Base-by-base conservation (phyloP, 495 filamentous ascomycete species). In the Hypoxylon perforatum region DNA sequence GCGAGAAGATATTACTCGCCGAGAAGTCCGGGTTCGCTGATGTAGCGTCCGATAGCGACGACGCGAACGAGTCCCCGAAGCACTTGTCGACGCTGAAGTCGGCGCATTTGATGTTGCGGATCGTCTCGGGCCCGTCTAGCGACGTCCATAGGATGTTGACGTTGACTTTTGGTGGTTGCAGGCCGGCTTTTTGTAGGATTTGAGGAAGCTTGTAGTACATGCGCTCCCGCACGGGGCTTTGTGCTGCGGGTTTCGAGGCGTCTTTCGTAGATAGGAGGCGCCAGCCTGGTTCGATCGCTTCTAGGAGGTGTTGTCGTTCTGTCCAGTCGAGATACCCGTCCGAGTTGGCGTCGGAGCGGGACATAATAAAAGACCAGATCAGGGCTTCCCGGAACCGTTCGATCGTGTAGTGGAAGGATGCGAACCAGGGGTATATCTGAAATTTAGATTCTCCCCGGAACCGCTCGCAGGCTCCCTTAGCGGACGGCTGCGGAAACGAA, bases 371-470 rank as follows among this genome's bases (percentile, higher is more conserved):
- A 54, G 77, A 80, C 78, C 78, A 81, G 2, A 81, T 64, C 17
- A 81, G 59, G 8, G 73, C 78, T 61, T 81, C 78, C 4, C 78
- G 63, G 60, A 79, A 77, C 17, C 78, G 50, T 56, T 81, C 78
- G 57, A 81, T 81, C 45, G 74, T 78, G 58, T 81, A 81, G 60
- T 81, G 78, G 57, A 81, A 80, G 17, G 67, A 63, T 2, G 72
- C 77, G 60, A 62, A 81, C 78, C 78, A 81, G 2, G 78, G 76
- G 44, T 77, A 80, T 6, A 81, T 72, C 64, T 81, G 78, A 50
- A 75, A 81, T 2, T 67, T 63, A 3, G 76, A 72, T 51, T 81
- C 76, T 15, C 78, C 78, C 35, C 78, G 73, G 49, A 81, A 81
- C 9, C 77, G 60, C 56, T 81, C 73, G 50, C 72, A 78, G 3